These are phyloP conservation scores for Acacia concinna DNA, from an alignment of 331 rosid genomes.

Conservation along the genomic window DNA sequence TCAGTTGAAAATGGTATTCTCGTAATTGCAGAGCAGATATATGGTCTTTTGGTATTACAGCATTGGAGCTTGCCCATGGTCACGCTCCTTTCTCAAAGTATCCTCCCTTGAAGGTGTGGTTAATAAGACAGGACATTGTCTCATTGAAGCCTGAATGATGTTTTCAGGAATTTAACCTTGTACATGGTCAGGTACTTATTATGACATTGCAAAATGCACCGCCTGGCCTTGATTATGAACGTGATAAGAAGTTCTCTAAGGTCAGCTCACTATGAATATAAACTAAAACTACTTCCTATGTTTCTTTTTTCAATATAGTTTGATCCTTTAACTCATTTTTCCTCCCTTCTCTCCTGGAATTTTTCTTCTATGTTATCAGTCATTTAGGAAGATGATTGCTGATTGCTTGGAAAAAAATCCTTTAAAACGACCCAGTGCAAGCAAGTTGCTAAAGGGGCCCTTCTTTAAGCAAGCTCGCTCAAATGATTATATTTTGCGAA, in stretches of 20 bases:
- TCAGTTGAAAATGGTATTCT: neutral
- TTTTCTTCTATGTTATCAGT: slow-evolving; percentile 43
- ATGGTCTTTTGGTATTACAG: slow-evolving; percentile 98
- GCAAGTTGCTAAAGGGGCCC: slow-evolving; percentile 69
- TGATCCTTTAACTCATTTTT: slow-evolving; percentile 4
- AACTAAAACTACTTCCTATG: neutral
- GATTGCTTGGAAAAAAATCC: slow-evolving; percentile 94
- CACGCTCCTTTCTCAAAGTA: slow-evolving; percentile 95
- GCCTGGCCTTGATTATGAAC: slow-evolving; percentile 83
- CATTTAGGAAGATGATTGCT: slow-evolving; percentile 90
- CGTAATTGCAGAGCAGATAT: slow-evolving; percentile 73
- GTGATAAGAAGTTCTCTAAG: slow-evolving; percentile 75
- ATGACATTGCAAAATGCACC: too few relatives aligned
- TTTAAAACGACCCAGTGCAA: slow-evolving; percentile 79
- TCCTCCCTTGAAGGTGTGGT: slow-evolving; percentile 92
- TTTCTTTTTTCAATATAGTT: neutral
- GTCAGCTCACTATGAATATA: slow-evolving; percentile 38
- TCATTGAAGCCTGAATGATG: slow-evolving; percentile 23
- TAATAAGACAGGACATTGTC: slow-evolving; percentile 21
- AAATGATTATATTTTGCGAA: slow-evolving; percentile 65
- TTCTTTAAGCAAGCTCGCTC: slow-evolving; percentile 92
- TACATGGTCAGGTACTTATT: slow-evolving; percentile 64
- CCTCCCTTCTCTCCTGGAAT: neutral
- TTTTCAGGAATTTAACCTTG: slow-evolving; percentile 23
- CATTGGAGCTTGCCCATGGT: slow-evolving; percentile 95